Base-by-base conservation (phyloP, 768 basidiomycete genomes). In the Boletus rubroflammeus region DNA sequence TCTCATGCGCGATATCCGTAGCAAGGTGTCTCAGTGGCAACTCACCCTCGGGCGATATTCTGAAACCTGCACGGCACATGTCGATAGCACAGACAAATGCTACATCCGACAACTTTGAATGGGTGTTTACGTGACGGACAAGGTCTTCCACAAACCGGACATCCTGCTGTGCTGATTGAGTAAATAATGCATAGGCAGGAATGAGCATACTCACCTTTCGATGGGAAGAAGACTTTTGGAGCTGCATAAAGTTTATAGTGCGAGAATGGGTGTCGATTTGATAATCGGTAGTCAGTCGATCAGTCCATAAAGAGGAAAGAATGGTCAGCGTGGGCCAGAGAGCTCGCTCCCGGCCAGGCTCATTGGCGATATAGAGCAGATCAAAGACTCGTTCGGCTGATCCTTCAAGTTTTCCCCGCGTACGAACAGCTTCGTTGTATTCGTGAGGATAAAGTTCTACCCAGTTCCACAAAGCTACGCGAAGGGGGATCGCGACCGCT, bases 401-500 rank as follows among this genome's bases (percentile, higher is more conserved):
- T 40, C 88, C 90, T 54, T 96, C 94, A 13, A 90, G 75, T 35
- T 74, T 78, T 28, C 85, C 82, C 42, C 85, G 78, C 3, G 77
- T 74, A 10, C 79, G 76, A 35, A 93, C 77, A 5, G 82, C 78
- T 7, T 91, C 85, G 50, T 86, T 85, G 67, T 85, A 96, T 65
- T 97, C 90, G 6, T 75, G 72, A 0, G 90, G 86, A 63, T 86
- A 89, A 23, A 81, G 75, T 29, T 88, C 84, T 31, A 95, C 84
- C 92, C 92, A 96, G 58, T 88, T 92, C 93, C 93, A 95, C 26
- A 96, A 75, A 1, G 90, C 90, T 28, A 80, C 77, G 21, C 91
- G 82, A 34, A 96, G 77, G 26, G 87, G 82, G 26, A 81, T 74
- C 0, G 91, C 83, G 45, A 94, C 78, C 1, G 87, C 84, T 14